A percentile compares a stretch with the other conserved stretches of the same genome.
Conservation (phyloP, 441 rosid genomes). For the Gossypium aridum region DNA sequence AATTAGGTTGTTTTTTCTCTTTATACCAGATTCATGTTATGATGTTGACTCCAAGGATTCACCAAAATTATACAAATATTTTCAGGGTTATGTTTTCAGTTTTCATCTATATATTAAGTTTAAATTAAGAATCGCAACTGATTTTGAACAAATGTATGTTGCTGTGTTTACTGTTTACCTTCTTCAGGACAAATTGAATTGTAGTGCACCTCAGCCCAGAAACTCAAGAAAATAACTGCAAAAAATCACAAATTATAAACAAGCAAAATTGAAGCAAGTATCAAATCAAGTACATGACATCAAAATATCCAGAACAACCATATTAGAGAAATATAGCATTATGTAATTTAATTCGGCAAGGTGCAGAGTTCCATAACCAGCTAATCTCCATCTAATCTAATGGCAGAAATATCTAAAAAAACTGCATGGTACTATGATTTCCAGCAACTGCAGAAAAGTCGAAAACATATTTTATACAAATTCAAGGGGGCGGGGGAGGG, state of each 20-base stretch:
- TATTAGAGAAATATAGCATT: background rate
- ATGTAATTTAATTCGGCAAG: background rate
- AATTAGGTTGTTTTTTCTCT: background rate
- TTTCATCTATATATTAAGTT: background rate
- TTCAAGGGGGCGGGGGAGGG: background rate
- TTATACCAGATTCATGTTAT: background rate
- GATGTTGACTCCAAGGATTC: background rate
- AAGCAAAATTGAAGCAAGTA: background rate
- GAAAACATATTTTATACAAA: background rate
- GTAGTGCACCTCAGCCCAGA: slow-evolving; percentile 99
- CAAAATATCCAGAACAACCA: background rate
- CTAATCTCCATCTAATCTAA: background rate
- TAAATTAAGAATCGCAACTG: background rate
- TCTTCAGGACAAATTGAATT: slow-evolving; percentile 88
- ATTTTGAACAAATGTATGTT: background rate
- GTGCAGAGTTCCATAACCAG: background rate
- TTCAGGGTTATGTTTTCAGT: background rate
- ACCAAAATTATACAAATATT: background rate
- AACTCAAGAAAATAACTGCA: slow-evolving; percentile 87
- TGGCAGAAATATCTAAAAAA: background rate
- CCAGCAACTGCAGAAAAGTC: background rate
- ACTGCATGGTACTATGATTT: background rate
- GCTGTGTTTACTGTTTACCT: slow-evolving; percentile 37
- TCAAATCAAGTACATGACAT: background rate
- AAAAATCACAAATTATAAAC: slow-evolving; percentile 7